Conservation (phyloP, 1,284 basidiomycete species). For the Malassezia nana region DNA sequence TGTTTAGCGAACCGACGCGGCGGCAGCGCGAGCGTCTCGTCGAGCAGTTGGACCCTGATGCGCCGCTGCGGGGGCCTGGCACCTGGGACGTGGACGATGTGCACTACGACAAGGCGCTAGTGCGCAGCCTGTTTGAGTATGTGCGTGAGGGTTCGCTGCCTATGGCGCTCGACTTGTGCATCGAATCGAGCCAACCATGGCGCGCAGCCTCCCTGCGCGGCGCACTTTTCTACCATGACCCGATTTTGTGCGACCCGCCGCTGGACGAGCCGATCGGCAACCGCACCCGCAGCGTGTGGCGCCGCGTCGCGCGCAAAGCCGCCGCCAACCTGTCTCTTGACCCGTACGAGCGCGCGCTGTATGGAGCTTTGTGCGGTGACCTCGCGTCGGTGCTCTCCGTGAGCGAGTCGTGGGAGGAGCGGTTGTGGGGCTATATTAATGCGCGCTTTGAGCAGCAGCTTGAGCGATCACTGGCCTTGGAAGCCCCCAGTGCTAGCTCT, state of each 20-base stretch:
- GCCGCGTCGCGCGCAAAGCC: slow-evolving; percentile 35
- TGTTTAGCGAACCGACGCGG: slow-evolving; percentile 17
- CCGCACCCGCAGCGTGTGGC: slow-evolving; percentile 41
- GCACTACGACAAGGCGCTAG: slow-evolving; percentile 63
- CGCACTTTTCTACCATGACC: slow-evolving; percentile 50
- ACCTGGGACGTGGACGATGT: slow-evolving; percentile 34
- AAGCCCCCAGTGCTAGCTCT: background rate
- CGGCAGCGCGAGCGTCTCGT: slow-evolving; percentile 24
- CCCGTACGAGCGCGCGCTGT: slow-evolving; percentile 68
- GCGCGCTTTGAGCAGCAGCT: slow-evolving; percentile 73
- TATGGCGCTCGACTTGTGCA: slow-evolving; percentile 70
- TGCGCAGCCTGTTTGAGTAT: slow-evolving; percentile 65
- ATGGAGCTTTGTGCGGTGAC: slow-evolving; percentile 79
- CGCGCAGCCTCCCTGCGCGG: slow-evolving; percentile 74
- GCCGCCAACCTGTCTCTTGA: slow-evolving; percentile 53
- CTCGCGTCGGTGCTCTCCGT: slow-evolving; percentile 63
- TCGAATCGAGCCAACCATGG: slow-evolving; percentile 79
- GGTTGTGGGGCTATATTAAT: slow-evolving; percentile 82
- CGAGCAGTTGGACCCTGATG: slow-evolving; percentile 41
- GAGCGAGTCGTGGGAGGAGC: slow-evolving; percentile 78
- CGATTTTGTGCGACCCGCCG: slow-evolving; percentile 12
- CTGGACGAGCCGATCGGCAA: slow-evolving; percentile 28
- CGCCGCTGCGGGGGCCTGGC: slow-evolving; percentile 30
- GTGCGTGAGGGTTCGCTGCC: slow-evolving; percentile 70
- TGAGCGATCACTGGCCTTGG: slow-evolving; percentile 51